phyloP scores from a whole-genome alignment of 768 basidiomycete species.

The Trichaptum fuscoviolaceum region DNA sequence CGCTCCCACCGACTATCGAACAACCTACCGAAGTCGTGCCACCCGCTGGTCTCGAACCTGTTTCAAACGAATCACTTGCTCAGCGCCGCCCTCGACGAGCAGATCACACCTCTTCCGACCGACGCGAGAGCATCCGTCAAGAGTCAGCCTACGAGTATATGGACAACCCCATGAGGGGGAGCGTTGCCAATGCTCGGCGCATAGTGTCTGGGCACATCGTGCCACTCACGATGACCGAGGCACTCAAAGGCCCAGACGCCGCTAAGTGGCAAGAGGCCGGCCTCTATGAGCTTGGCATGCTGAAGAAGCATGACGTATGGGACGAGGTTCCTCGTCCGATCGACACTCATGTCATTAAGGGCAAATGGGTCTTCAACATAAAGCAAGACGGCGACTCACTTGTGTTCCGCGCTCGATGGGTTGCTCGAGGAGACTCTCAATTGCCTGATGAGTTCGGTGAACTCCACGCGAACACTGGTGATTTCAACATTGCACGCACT shows the following conservation, averaged over 20 bases:
- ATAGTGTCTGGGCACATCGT: too few relatives aligned
- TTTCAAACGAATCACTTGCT: too few relatives aligned
- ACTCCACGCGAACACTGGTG: neutral
- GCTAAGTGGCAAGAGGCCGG: slow-evolving; percentile 6
- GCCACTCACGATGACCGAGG: neutral
- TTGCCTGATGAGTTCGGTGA: slow-evolving; percentile 11
- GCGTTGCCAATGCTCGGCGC: too few relatives aligned
- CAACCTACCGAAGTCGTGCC: too few relatives aligned
- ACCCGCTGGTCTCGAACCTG: too few relatives aligned
- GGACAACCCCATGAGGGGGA: too few relatives aligned
- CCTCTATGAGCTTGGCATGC: slow-evolving; percentile 2
- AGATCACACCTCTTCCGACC: too few relatives aligned
- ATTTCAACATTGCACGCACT: neutral
- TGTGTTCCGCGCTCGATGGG: too few relatives aligned
- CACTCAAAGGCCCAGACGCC: slow-evolving; percentile 6
- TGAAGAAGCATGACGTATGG: slow-evolving; percentile 16
- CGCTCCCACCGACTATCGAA: too few relatives aligned
- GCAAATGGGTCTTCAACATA: slow-evolving; percentile 21
- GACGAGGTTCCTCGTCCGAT: slow-evolving; percentile 14
- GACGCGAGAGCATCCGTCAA: too few relatives aligned
- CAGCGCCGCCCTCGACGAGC: too few relatives aligned
- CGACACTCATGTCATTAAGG: slow-evolving; percentile 16
- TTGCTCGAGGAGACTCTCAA: slow-evolving; percentile 25
- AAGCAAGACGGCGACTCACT: slow-evolving; percentile 18
- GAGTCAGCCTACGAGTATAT: too few relatives aligned